Evolutionary conservation across 2,329 filamentous ascomycete genomes (phyloP), one percentile per base, ranked within the genome.

Genomic region (Blastomyces emzantsi): DNA sequence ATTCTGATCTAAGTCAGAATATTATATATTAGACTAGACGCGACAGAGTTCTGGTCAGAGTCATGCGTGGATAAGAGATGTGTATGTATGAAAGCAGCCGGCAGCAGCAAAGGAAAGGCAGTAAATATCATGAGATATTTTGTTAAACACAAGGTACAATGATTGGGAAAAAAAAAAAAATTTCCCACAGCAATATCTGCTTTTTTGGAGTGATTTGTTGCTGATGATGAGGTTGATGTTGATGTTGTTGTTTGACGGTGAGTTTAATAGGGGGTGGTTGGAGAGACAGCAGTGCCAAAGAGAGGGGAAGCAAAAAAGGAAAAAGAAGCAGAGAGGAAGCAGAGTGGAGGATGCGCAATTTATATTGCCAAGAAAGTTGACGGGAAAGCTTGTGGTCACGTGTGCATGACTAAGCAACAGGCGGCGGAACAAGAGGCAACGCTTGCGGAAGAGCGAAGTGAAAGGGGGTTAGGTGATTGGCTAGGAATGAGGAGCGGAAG

Each of bases 291-390:
- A 59, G 39, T n/a, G 36, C 39, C 39, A 22, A 61, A 49, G 19
- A 52, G 59, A 9, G 15, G 25, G 47, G 61, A 70, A 68, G 69
- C 67, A 70, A 62, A 55, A 64, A 61, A 68, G 65, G 56, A 56
- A 66, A 65, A 68, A 63, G 65, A 67, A 73, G 73, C 73, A 72
- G 73, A 74, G 73, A 75, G 75, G 75, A 73, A 73, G 74, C 75
- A 70, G 71, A 68, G 69, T 68, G 45, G 51, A 59, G 69, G 67
- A 66, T 68, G 68, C 63, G 62, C 70, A 69, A 71, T 77, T 77
- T 78, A 78, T 78, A 76, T 71, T 71, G 76, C 76, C 76, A 78
- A 78, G 75, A 75, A 69, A 69, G 70, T 68, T 69, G 64, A 25
- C 52, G 19, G 17, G 28, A 61, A 60, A 65, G 36, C 25, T 52